These are phyloP conservation scores for Trichopus zeylanicus DNA, from an alignment of 116 monocot genomes.

Conservation along the genomic window DNA sequence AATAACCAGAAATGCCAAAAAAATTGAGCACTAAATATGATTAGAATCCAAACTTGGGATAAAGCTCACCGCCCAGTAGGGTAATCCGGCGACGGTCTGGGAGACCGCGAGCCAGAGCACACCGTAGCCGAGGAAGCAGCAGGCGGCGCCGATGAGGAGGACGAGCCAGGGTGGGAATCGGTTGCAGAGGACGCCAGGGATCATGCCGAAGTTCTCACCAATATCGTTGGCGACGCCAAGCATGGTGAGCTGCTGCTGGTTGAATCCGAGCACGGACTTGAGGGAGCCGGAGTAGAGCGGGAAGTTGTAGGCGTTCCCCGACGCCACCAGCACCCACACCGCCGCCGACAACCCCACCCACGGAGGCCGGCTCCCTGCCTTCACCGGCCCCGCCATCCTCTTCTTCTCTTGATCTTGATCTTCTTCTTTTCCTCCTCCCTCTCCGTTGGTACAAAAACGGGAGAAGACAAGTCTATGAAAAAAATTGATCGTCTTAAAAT, in stretches of 20 bases:
- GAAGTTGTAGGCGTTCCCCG: conserved; percentile 38
- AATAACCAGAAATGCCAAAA: no score
- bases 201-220: conserved; percentile 41
- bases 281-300: conserved; percentile 42
- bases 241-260: conserved; percentile 40
- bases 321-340: conserved; percentile 40
- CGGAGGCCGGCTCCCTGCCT: conserved; percentile 40
- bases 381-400: conserved; percentile 13
- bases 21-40: no score
- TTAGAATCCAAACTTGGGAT: no score
- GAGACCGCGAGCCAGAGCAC: conserved; percentile 28
- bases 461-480: no score
- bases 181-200: conserved; percentile 42
- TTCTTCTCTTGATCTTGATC: no score
- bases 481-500: no score
- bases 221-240: conserved; percentile 50
- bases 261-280: conserved; percentile 40
- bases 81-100: conserved; percentile 16
- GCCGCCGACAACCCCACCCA: conserved; percentile 53
- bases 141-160: conserved; percentile 22
- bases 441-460: no score
- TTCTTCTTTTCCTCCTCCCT: background rate
- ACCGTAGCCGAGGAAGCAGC: conserved; percentile 33
- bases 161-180: conserved; percentile 31
- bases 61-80: conserved; percentile 35